These are phyloP conservation scores for Geosmithia morbida DNA, from an alignment of 2,329 filamentous ascomycete genomes.

Conservation along the genomic window DNA sequence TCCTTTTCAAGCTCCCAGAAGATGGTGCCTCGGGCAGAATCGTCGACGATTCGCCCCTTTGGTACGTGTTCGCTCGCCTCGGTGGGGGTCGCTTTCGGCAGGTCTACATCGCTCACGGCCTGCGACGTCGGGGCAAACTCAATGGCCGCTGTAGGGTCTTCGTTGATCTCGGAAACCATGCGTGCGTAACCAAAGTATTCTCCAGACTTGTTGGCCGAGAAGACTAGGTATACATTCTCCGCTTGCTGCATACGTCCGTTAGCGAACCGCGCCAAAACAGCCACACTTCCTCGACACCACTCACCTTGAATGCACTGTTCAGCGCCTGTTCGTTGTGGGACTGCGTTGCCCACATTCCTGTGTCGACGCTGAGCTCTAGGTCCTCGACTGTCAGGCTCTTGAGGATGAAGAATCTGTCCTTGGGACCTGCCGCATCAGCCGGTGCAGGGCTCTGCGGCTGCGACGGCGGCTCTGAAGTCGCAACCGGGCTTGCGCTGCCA, in stretches of 20 bases:
- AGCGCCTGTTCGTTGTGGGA: constrained; percentile 78
- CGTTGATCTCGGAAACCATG: constrained; percentile 74
- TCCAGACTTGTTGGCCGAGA: constrained; percentile 93
- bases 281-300: constrained; percentile 7
- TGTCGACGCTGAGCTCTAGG: constrained; percentile 74
- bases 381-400: constrained; percentile 90
- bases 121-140: constrained; percentile 55
- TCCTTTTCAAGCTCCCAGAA: constrained; percentile 80
- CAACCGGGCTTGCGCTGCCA: neutral
- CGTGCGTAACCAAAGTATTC: constrained; percentile 93
- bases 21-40: constrained; percentile 85
- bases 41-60: constrained; percentile 77
- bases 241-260: constrained; percentile 36
- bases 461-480: neutral
- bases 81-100: constrained; percentile 68
- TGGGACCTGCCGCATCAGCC: constrained; percentile 12
- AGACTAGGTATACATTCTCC: constrained; percentile 81
- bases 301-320: constrained; percentile 70
- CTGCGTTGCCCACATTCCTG: constrained; percentile 87
- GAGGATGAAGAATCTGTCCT: constrained; percentile 78
- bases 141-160: constrained; percentile 56
- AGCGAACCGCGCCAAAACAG: neutral
- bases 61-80: constrained; percentile 66
- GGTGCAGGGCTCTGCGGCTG: neutral
- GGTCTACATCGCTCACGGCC: constrained; percentile 42